Evolutionary conservation across 495 filamentous ascomycete genomes (phyloP), one percentile per base, ranked within the genome.

Genomic region (Oleoguttula mirabilis): DNA sequence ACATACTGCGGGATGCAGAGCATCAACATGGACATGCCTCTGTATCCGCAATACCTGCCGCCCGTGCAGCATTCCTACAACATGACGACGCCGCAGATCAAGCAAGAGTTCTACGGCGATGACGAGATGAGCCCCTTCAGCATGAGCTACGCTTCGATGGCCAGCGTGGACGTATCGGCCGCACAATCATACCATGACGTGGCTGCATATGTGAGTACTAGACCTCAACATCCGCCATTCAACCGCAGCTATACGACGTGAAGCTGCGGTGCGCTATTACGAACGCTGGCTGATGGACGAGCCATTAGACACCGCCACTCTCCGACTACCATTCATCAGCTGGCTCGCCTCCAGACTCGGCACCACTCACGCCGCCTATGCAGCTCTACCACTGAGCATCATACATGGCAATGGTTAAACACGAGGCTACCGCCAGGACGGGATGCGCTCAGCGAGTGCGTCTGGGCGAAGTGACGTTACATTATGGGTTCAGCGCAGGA

Each of bases 231-330:
- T n/a, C 47, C 49, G 14, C 20, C 45, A 14, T 36, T 38, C 28
- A 8, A 28, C 4, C 37, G 37, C 15, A 46, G 30, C 43, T 34
- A 39, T 36, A 46, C 15, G n/a, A n/a, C n/a, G n/a, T 21, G 39
- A 34, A 23, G 34, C 33, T 16, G 16, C 22, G 10, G 32, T 17
- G 43, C n/a, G n/a, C n/a, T n/a, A n/a, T n/a, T 2, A 8, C 27
- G 35, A 50, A 24, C 36, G 12, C 36, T 16, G 43, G 43, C 48
- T 51, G 33, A 45, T 39, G 17, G 31, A 21, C 27, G 8, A 21
- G n/a, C n/a, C 40, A 20, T 54, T 70, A 92, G 84, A 88, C 87
- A 65, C 86, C 86, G 64, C 75, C 85, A 55, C 74, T 92, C 55
- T 79, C 78, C 53, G 81, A 86, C 8, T 6, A 19, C 16, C 16